phyloP scores from a whole-genome alignment of 2,329 filamentous ascomycete genomes.

The Colletotrichum eleusines region DNA sequence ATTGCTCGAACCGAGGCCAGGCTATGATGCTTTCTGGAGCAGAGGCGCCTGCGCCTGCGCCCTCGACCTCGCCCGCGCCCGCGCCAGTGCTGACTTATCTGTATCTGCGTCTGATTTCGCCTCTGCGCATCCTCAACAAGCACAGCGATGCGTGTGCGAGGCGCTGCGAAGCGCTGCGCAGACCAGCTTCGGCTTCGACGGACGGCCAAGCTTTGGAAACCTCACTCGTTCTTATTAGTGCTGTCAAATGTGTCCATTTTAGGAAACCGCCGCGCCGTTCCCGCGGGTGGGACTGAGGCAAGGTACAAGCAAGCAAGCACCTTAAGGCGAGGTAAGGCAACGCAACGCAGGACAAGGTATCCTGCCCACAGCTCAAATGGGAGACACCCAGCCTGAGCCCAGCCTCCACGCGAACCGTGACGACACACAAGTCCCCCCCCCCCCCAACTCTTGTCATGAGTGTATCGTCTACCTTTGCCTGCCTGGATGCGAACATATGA shows the following conservation, averaged over 20 bases:
- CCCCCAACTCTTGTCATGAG: constrained; percentile 7
- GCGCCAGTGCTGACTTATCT: constrained; percentile 1
- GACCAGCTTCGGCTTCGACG: constrained; percentile 24
- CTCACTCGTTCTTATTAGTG: constrained; percentile 25
- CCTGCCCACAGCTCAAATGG: constrained; percentile 15
- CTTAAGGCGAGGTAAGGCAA: background rate
- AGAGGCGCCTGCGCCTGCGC: background rate
- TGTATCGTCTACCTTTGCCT: constrained; percentile 18
- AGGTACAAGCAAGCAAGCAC: background rate
- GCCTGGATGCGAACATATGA: constrained; percentile 18
- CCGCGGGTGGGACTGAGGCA: constrained; percentile 28
- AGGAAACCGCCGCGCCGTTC: constrained; percentile 37
- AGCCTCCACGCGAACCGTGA: constrained; percentile 40
- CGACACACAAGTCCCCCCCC: constrained; percentile 27
- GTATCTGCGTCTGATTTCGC: constrained; percentile 7
- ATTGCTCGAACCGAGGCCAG: constrained; percentile 19
- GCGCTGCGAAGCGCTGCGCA: constrained; percentile 7
- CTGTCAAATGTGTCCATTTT: constrained; percentile 32
- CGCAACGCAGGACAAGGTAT: constrained; percentile 10
- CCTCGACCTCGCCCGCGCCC: constrained; percentile 7
- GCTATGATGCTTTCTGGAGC: constrained; percentile 8
- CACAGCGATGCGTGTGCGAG: constrained; percentile 7
- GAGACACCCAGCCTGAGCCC: constrained; percentile 34
- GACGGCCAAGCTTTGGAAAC: constrained; percentile 21
- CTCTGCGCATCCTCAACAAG: constrained; percentile 21